These are phyloP conservation scores for Hygrophila difformis DNA, from an alignment of 257 asterid genomes.

Conservation along the genomic window DNA sequence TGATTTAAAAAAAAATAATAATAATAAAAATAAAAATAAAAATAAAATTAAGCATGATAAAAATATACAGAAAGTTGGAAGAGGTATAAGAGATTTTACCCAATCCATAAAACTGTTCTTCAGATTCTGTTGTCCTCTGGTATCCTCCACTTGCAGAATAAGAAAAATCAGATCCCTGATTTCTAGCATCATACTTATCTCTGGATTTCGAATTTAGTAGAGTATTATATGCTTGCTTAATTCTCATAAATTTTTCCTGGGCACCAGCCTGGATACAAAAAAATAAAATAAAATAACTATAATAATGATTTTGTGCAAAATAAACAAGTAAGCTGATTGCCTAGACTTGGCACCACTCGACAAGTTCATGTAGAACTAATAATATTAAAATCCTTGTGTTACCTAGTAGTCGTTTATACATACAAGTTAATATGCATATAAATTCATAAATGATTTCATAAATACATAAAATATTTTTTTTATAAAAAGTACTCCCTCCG, in stretches of 20 bases:
- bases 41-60: background rate
- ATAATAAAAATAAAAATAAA: too few relatives aligned
- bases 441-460: too few relatives aligned
- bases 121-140: conserved; percentile 34
- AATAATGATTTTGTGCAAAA: too few relatives aligned
- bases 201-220: conserved; percentile 60
- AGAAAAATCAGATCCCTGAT: conserved; percentile 43
- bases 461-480: too few relatives aligned
- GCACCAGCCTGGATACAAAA: conserved; percentile 50
- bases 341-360: too few relatives aligned
- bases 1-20: too few relatives aligned
- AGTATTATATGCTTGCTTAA: conserved; percentile 86
- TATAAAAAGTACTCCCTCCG: too few relatives aligned
- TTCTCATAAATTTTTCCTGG: conserved; percentile 86
- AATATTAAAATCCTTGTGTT: too few relatives aligned
- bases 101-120: conserved; percentile 87
- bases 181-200: conserved; percentile 41
- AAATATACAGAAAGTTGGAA: conserved; percentile 4
- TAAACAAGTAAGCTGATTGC: background rate
- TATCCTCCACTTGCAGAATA: conserved; percentile 39
- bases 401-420: too few relatives aligned
- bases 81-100: conserved; percentile 35
- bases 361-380: too few relatives aligned
- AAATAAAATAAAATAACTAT: too few relatives aligned
- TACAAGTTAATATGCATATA: too few relatives aligned